Percentiles rank a stretch among this genome's conserved stretches.
Evolutionary conservation across 192 early-diverging fungal species (phyloP).

Genomic region (Oehlia diaphana): DNA sequence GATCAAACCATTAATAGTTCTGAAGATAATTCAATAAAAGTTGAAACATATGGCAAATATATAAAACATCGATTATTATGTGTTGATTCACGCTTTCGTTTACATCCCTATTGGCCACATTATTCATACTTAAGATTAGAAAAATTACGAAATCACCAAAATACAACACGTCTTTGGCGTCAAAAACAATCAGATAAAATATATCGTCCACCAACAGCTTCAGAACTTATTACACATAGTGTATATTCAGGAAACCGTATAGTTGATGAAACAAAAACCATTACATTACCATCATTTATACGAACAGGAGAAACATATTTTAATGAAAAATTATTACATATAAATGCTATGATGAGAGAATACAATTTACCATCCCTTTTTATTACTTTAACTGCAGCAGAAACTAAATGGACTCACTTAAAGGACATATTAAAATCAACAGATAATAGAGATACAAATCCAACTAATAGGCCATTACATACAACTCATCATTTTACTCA

Average conservation of each 20-base stretch:
- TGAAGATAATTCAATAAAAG: neutral
- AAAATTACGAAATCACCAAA: constrained; percentile 5
- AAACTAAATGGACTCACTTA: neutral
- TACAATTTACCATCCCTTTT: neutral
- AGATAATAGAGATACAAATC: constrained; percentile 7
- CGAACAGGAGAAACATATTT: constrained; percentile 15
- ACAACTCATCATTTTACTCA: neutral
- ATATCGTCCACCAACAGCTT: neutral
- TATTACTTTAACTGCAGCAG: constrained; percentile 6
- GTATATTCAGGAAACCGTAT: too few relatives aligned
- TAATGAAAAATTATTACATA: neutral
- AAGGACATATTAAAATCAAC: neutral
- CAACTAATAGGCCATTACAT: constrained; percentile 8
- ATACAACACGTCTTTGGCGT: neutral
- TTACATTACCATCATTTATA: too few relatives aligned
- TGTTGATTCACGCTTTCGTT: neutral
- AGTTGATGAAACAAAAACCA: too few relatives aligned
- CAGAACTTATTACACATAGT: too few relatives aligned
- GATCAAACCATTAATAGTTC: neutral
- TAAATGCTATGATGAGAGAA: neutral
- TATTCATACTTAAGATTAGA: neutral
- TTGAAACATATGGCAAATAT: constrained; percentile 9
- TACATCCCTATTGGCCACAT: neutral
- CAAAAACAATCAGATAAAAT: neutral
- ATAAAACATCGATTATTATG: neutral